Percentiles rank a stretch among this genome's conserved stretches.
Conservation (phyloP, 2,329 filamentous ascomycete genomes). For the Cladobotryum mycophilum region DNA sequence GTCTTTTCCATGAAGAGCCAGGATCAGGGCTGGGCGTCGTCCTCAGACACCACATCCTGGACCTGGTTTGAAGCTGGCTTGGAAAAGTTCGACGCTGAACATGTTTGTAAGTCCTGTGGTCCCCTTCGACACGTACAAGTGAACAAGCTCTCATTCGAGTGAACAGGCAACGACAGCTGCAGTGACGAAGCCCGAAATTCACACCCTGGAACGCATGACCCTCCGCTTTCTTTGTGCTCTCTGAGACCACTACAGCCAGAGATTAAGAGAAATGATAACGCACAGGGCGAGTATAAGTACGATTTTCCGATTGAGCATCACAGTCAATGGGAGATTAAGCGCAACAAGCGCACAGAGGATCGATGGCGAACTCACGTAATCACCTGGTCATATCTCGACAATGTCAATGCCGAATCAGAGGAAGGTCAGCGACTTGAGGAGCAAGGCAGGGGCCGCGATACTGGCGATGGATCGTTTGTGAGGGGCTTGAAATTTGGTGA, state of each 20-base stretch:
- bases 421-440: constrained; percentile 32
- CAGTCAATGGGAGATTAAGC: constrained; percentile 40
- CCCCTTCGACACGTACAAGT: neutral
- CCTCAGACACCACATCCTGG: constrained; percentile 44
- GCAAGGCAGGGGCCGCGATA: constrained; percentile 44
- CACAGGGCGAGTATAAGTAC: constrained; percentile 23
- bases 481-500: constrained; percentile 52
- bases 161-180: too few relatives aligned
- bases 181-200: too few relatives aligned
- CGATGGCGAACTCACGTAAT: constrained; percentile 38
- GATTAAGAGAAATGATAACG: constrained; percentile 13
- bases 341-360: constrained; percentile 34
- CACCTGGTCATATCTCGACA: constrained; percentile 48
- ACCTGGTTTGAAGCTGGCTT: constrained; percentile 61
- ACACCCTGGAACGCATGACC: too few relatives aligned
- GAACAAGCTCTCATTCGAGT: too few relatives aligned
- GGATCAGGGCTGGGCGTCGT: constrained; percentile 52
- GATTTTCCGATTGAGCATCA: constrained; percentile 31
- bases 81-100: constrained; percentile 44
- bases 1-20: constrained; percentile 51
- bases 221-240: neutral
- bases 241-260: constrained; percentile 29
- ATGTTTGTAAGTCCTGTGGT: constrained; percentile 4
- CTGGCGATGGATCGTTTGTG: constrained; percentile 50
- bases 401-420: constrained; percentile 36